These are phyloP conservation scores for Torrubiellomyces zombiae DNA, from an alignment of 2,329 filamentous ascomycete genomes.

Conservation along the genomic window DNA sequence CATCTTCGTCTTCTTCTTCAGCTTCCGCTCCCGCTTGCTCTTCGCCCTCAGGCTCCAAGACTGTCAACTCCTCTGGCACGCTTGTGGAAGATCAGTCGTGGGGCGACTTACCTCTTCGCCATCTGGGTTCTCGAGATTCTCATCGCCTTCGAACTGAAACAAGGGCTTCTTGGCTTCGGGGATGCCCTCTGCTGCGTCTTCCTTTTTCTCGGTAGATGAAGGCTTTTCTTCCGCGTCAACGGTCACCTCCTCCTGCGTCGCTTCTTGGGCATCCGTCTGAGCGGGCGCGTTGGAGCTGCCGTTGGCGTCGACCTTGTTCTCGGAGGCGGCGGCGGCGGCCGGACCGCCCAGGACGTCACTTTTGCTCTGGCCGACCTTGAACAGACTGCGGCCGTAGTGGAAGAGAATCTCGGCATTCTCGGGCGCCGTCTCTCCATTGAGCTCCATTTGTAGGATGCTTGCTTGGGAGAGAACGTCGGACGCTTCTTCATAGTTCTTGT, in stretches of 20 bases:
- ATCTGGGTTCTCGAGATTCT: constrained; percentile 77
- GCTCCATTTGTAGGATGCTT: constrained; percentile 72
- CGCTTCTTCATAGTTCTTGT: constrained; percentile 76
- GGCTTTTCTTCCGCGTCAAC: constrained; percentile 26
- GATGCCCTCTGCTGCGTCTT: constrained; percentile 16
- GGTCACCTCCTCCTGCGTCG: constrained; percentile 28
- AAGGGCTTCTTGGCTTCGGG: constrained; percentile 47
- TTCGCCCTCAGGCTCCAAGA: no score
- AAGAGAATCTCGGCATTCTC: constrained; percentile 91
- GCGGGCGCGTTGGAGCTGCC: constrained; percentile 23
- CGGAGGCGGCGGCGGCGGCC: constrained; percentile 46
- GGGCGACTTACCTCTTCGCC: constrained; percentile 43
- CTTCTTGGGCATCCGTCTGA: constrained; percentile 23
- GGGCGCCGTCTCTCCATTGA: constrained; percentile 82
- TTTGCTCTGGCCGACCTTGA: constrained; percentile 85
- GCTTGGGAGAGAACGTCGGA: constrained; percentile 80
- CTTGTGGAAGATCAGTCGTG: constrained; percentile 1
- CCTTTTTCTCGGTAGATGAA: constrained; percentile 19
- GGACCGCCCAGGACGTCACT: constrained; percentile 85
- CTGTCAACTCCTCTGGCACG: no score
- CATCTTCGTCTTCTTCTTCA: constrained; percentile 48
- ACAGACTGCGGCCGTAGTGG: constrained; percentile 82
- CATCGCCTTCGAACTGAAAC: constrained; percentile 88
- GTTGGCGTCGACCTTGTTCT: constrained; percentile 28
- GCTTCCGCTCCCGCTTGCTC: constrained; percentile 24